Base-by-base conservation (phyloP, 2,329 filamentous ascomycete species). In the Fusarium protoensiforme region DNA sequence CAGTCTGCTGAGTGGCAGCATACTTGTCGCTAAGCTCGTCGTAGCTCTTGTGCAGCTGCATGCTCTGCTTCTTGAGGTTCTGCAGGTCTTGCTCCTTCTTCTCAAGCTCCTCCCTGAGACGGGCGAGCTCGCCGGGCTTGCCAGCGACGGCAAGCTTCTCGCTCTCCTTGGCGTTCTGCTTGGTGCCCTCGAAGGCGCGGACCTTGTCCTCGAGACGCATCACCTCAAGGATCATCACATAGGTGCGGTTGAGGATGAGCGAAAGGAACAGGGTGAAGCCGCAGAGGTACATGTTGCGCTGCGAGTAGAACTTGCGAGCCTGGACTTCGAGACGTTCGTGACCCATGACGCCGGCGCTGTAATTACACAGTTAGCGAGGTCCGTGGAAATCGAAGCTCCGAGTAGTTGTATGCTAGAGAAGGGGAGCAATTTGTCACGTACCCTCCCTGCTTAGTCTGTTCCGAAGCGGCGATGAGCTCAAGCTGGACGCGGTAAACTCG, bases 231-330 rank as follows among this genome's bases (percentile, higher is more conserved):
- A 98, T 98, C 94, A 98, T 96, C 80, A 92, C 93, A 87, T 98
- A 99, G 81, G 96, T 99, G 81, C 96, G 96, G 92, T 99, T 98
- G 82, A 97, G 94, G 85, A 99, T 99, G 74, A 99, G 89, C 62
- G 96, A 98, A 71, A 99, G 92, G 91, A 99, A 98, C 73, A 99
- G 92, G 7, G 96, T 99, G 89, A 99, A 99, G 78, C 96, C 96
- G 85, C 96, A 98, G 71, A 99, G 95, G 87, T 99, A 99, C 96
- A 99, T 99, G 91, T 99, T 99, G 84, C 96, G 95, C 88, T 99
- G 96, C 71, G 95, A 98, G 90, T 99, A 99, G 89, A 99, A 99
- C 87, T 99, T 99, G 89, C 96, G 95, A 75, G 96, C 96, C 85
- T 99, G 96, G 61, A 98, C 96, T 86, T 99, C 96, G 90, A 97